Evolutionary conservation across 148 eudicot species (phyloP), one percentile per base, ranked within the genome.

Genomic region (Cornus florida): DNA sequence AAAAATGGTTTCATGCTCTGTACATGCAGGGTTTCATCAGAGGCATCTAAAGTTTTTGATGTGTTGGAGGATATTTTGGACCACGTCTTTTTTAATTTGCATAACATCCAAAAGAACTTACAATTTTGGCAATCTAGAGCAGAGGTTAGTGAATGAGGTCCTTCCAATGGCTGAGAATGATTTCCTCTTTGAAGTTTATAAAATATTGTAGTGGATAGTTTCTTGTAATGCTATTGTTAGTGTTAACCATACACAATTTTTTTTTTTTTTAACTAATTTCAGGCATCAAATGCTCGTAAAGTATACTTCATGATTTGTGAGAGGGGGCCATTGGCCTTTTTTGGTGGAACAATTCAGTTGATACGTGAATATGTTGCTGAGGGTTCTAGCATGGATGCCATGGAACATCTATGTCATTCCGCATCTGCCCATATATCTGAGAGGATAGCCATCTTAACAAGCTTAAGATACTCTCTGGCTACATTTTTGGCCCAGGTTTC

Each of bases 281-380:
- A 97, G 99, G 94, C 92, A 32, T 92, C 99, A 62, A 83, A 85
- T 88, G 84, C 89, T 79, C 89, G 77, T 77, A 97, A 89, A 80
- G 89, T 88, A 39, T 92, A 90, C 84, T 97, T 93, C 83, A 87
- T 97, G 90, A 85, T 97, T 77, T 91, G 92, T 68, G 92, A 92
- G 89, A 87, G 98, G 83, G 99, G 99, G 46, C 99, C 99, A 43
- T 78, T 65, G 70, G 98, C 99, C 70, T 94, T 97, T 79, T 3
- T 92, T 69, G 83, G 84, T 73, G 98, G 88, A 78, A 84, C 91
- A 65, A 74, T 78, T 75, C 90, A 88, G 73, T 76, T 97, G 83
- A 77, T 92, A 67, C 92, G 86, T 13, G 91, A 86, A 77, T 91
- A 78, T 74, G 74, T 88, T 87, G 76, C 88, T 66, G 91, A 93